These are phyloP conservation scores for Boletus reticuloceps DNA, from an alignment of 768 basidiomycete species.

Conservation along the genomic window DNA sequence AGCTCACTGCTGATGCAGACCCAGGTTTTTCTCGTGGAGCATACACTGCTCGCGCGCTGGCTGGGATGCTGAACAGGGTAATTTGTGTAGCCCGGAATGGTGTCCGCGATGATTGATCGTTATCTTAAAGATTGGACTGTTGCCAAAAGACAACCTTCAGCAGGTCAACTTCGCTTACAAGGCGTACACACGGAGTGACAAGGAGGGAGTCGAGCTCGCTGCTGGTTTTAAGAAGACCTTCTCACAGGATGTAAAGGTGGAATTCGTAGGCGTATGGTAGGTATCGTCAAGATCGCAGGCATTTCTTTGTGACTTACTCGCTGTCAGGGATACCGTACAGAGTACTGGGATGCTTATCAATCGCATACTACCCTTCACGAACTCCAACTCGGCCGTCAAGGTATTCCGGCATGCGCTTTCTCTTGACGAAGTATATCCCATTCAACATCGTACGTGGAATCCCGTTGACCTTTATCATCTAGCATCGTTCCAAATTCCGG, in stretches of 20 bases:
- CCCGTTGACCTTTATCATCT: constrained; percentile 8
- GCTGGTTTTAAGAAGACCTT: constrained; percentile 74
- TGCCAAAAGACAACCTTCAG: constrained; percentile 63
- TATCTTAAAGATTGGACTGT: constrained; percentile 57
- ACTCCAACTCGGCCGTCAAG: constrained; percentile 58
- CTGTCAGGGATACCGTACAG: constrained; percentile 70
- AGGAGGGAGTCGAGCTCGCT: constrained; percentile 43
- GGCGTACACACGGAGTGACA: constrained; percentile 57
- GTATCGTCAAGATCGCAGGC: constrained; percentile 8
- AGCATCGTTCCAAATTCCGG: constrained; percentile 66
- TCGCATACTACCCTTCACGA: constrained; percentile 64
- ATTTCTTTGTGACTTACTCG: constrained; percentile 2
- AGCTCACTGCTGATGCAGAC: constrained; percentile 12
- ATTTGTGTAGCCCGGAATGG: not conserved
- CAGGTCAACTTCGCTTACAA: constrained; percentile 76
- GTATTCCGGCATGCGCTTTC: constrained; percentile 76
- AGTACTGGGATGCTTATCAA: constrained; percentile 68
- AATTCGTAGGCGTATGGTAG: constrained; percentile 80
- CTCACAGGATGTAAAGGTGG: constrained; percentile 62
- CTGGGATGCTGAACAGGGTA: constrained; percentile 72
- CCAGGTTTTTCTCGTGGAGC: constrained; percentile 75
- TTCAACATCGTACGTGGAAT: not conserved
- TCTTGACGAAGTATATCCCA: constrained; percentile 61
- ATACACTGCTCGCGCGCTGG: constrained; percentile 68
- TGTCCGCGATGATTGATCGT: not conserved